These are phyloP conservation scores for Metschnikowia borealis DNA, from an alignment of 805 yeast species.

Conservation along the genomic window DNA sequence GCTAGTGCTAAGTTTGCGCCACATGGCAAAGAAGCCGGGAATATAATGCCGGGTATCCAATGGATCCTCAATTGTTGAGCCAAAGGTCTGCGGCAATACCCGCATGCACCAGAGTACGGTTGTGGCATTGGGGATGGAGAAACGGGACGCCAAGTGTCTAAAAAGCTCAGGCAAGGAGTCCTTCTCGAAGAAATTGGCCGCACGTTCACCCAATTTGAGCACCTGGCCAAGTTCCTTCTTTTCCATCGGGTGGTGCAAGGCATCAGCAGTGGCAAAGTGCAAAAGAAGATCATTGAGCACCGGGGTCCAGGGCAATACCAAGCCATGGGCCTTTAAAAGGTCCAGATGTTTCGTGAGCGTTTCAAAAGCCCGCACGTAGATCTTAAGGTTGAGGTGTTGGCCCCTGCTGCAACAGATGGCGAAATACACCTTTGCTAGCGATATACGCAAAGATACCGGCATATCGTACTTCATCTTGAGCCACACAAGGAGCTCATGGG, in stretches of 20 bases:
- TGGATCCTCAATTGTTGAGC: slow-evolving; percentile 21
- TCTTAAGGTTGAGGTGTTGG: slow-evolving; percentile 55
- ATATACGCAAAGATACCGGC: slow-evolving; percentile 61
- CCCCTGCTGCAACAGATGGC: slow-evolving; percentile 70
- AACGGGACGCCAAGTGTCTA: slow-evolving; percentile 47
- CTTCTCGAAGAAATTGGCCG: slow-evolving; percentile 52
- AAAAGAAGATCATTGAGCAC: slow-evolving; percentile 34
- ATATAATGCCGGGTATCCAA: slow-evolving; percentile 51
- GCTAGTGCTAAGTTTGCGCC: slow-evolving; percentile 54
- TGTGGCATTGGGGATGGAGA: slow-evolving; percentile 51
- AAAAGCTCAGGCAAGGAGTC: slow-evolving; percentile 48
- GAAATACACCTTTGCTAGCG: slow-evolving; percentile 66
- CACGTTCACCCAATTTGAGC: slow-evolving; percentile 48
- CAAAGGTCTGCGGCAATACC: slow-evolving; percentile 48
- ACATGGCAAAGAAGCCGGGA: slow-evolving; percentile 66
- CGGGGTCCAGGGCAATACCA: slow-evolving; percentile 50
- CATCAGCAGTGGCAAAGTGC: slow-evolving; percentile 34
- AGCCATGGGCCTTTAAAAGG: slow-evolving; percentile 37
- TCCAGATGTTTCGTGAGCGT: slow-evolving; percentile 46
- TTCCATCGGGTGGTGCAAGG: slow-evolving; percentile 45
- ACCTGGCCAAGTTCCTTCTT: slow-evolving; percentile 46
- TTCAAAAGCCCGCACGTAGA: slow-evolving; percentile 61
- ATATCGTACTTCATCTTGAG: slow-evolving; percentile 72
- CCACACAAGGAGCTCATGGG: slow-evolving; percentile 78
- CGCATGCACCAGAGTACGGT: slow-evolving; percentile 50